Evolutionary conservation across 2,329 filamentous ascomycete species (phyloP).

Genomic region (Herpotrichia juniperi): DNA sequence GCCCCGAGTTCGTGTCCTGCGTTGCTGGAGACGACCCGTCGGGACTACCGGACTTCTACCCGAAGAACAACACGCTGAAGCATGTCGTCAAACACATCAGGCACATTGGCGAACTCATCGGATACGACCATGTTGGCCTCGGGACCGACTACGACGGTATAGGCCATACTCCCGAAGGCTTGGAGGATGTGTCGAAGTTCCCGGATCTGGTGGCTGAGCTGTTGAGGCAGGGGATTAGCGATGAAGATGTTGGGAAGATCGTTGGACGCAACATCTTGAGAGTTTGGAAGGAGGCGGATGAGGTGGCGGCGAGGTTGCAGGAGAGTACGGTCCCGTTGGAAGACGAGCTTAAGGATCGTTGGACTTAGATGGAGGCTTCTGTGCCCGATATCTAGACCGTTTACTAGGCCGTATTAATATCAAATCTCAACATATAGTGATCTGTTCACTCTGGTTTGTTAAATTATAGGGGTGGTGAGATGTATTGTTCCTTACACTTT

Average conservation of each 20-base stretch:
- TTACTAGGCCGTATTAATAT: neutral
- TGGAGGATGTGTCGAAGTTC: constrained; percentile 86
- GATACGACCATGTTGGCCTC: constrained; percentile 84
- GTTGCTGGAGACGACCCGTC: constrained; percentile 62
- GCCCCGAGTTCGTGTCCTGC: constrained; percentile 81
- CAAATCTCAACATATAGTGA: no score
- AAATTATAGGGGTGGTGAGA: no score
- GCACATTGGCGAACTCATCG: constrained; percentile 80
- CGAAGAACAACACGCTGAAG: constrained; percentile 71
- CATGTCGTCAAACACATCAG: constrained; percentile 80
- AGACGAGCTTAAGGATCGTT: constrained; percentile 45
- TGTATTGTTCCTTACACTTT: no score
- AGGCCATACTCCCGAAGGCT: constrained; percentile 66
- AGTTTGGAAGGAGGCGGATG: constrained; percentile 82
- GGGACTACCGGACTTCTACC: constrained; percentile 69
- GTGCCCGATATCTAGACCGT: neutral
- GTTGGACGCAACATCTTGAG: constrained; percentile 81
- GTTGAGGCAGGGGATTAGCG: constrained; percentile 73
- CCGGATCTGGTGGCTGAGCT: constrained; percentile 79
- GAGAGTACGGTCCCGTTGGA: constrained; percentile 50
- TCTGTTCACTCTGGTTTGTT: no score
- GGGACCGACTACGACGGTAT: constrained; percentile 92
- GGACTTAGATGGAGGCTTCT: constrained; percentile 9
- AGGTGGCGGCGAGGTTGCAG: constrained; percentile 71
- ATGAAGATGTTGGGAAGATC: constrained; percentile 74